Conservation (phyloP, 2,329 filamentous ascomycete genomes). For the Seiridium unicorne region DNA sequence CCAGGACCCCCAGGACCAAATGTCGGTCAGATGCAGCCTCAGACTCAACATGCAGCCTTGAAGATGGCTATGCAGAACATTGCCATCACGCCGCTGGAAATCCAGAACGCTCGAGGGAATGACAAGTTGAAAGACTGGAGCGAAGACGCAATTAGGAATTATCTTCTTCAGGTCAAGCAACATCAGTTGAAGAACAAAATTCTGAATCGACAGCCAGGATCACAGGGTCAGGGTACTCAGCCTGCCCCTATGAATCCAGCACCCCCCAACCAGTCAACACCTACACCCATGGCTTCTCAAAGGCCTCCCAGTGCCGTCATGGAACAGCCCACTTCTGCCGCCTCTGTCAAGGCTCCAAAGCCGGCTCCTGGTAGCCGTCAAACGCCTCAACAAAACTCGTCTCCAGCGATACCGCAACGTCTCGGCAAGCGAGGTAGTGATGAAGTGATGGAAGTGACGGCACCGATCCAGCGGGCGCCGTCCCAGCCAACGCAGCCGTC, state of each 20-base stretch:
- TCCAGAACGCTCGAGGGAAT: conserved; percentile 19
- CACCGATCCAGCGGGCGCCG: conserved; percentile 23
- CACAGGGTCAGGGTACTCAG: conserved; percentile 53
- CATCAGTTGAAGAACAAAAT: conserved; percentile 6
- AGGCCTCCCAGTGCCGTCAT: conserved; percentile 18
- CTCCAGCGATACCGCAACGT: conserved; percentile 38
- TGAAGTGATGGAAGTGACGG: conserved; percentile 31
- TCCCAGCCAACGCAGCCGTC: conserved; percentile 26
- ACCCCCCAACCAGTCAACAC: conserved; percentile 14
- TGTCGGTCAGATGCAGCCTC: conserved; percentile 6
- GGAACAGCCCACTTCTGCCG: conserved; percentile 15
- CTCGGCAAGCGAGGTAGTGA: conserved; percentile 50
- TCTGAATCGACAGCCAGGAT: conserved; percentile 52
- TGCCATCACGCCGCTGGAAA: conserved; percentile 19
- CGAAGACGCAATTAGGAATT: conserved; percentile 21
- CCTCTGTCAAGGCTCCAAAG: conserved; percentile 25
- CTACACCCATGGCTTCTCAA: conserved; percentile 17
- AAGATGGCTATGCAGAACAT: conserved; percentile 13
- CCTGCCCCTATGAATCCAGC: conserved; percentile 32
- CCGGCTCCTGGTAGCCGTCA: conserved; percentile 30
- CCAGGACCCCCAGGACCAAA: neutral
- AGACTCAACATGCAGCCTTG: conserved; percentile 17
- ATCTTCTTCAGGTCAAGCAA: conserved; percentile 22
- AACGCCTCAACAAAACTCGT: conserved; percentile 32
- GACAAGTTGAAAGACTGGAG: conserved; percentile 22